Evolutionary conservation across 805 yeast species (phyloP).

Genomic region (Saccharomycopsis microspora): DNA sequence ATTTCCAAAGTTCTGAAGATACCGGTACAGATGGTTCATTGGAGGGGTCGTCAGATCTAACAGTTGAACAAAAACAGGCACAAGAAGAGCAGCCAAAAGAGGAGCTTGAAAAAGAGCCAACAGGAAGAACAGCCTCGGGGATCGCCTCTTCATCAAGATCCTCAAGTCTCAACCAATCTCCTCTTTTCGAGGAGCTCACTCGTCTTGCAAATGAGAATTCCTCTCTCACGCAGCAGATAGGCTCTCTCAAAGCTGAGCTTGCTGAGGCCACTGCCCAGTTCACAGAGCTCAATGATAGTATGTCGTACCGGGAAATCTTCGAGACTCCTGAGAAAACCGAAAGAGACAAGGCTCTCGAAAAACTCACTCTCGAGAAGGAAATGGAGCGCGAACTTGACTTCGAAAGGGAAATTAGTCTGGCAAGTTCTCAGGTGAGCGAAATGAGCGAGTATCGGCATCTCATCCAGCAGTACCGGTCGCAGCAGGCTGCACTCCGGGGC

Average conservation of each 20-base stretch:
- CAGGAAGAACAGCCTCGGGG: too few relatives aligned
- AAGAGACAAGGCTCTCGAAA: neutral
- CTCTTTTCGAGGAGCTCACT: neutral
- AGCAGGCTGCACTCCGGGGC: neutral
- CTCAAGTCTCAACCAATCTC: too few relatives aligned
- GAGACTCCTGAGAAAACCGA: neutral
- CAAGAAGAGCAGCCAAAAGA: conserved; percentile 3
- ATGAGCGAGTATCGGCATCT: conserved; percentile 3
- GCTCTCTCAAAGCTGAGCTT: conserved; percentile 4
- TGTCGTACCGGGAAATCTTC: neutral
- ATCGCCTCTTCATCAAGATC: too few relatives aligned
- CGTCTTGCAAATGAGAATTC: conserved; percentile 1
- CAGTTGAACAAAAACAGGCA: neutral
- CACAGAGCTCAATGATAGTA: conserved; percentile 6
- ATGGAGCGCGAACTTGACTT: neutral
- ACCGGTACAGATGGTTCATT: neutral
- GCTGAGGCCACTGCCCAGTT: conserved; percentile 5
- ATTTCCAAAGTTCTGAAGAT: neutral
- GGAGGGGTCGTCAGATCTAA: conserved; percentile 4
- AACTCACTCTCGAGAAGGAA: conserved; percentile 4
- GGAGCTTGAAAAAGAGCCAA: neutral
- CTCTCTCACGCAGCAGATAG: neutral
- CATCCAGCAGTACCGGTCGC: conserved; percentile 6
- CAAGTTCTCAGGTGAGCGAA: neutral
- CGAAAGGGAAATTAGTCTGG: conserved; percentile 2